Evolutionary conservation across 805 yeast species (phyloP).

Genomic region (Suhomyces tanzawaensis): DNA sequence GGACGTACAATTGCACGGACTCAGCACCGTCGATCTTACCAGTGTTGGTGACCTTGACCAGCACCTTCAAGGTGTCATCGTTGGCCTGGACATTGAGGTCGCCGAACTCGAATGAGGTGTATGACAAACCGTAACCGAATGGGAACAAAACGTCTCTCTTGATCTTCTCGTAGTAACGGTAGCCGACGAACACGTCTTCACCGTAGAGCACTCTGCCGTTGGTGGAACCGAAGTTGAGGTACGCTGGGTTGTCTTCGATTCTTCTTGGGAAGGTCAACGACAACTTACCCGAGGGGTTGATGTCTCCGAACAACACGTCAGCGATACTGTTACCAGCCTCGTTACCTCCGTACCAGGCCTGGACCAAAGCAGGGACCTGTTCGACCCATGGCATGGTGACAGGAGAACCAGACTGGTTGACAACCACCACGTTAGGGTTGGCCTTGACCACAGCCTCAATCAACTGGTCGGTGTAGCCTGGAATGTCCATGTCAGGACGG

Average conservation of each 20-base stretch:
- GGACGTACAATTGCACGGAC: constrained; percentile 54
- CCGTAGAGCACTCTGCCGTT: constrained; percentile 58
- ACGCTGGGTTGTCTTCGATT: constrained; percentile 56
- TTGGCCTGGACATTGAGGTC: constrained; percentile 32
- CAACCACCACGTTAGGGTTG: constrained; percentile 51
- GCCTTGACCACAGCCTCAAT: constrained; percentile 44
- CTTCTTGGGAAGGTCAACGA: constrained; percentile 54
- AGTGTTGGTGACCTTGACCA: constrained; percentile 46
- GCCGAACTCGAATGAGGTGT: constrained; percentile 47
- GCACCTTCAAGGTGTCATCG: constrained; percentile 26
- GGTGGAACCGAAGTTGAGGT: constrained; percentile 48
- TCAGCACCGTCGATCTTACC: constrained; percentile 52
- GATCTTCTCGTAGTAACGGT: constrained; percentile 56
- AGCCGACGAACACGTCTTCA: constrained; percentile 65
- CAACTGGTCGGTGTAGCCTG: constrained; percentile 46
- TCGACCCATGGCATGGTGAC: constrained; percentile 54
- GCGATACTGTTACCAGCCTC: constrained; percentile 60
- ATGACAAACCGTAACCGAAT: constrained; percentile 63
- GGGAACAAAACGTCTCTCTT: constrained; percentile 51
- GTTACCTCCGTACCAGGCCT: constrained; percentile 58
- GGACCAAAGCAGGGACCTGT: constrained; percentile 43
- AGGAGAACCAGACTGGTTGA: constrained; percentile 61
- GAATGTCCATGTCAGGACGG: constrained; percentile 49
- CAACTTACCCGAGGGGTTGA: constrained; percentile 59
- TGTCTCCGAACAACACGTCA: constrained; percentile 58